Evolutionary conservation across 495 filamentous ascomycete species (phyloP).

Genomic region (Aspergillus sparsus): DNA sequence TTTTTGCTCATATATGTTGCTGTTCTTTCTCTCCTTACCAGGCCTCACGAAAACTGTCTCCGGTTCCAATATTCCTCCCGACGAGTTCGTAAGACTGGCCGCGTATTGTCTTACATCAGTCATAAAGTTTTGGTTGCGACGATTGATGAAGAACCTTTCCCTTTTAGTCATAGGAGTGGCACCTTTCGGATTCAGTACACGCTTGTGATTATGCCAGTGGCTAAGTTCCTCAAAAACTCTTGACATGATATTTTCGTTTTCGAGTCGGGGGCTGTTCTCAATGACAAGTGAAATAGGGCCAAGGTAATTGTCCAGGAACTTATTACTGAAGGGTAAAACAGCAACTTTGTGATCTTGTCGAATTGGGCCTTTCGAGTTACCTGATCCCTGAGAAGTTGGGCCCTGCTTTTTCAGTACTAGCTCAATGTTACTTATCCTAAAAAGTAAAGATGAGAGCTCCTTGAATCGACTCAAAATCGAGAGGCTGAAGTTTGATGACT

Average conservation of each 20-base stretch:
- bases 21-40: constrained; percentile 21
- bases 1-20: background rate
- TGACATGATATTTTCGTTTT: constrained; percentile 13
- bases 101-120: constrained; percentile 66
- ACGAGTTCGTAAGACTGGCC: constrained; percentile 65
- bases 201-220: constrained; percentile 66
- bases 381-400: background rate
- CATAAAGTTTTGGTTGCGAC: constrained; percentile 30
- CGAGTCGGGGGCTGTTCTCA: constrained; percentile 16
- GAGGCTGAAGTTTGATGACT: background rate
- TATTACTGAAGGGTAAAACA: constrained; percentile 25
- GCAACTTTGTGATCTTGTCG: background rate
- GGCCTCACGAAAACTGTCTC: constrained; percentile 48
- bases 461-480: background rate
- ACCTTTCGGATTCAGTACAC: constrained; percentile 44
- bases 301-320: constrained; percentile 58
- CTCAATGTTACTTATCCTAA: constrained; percentile 4
- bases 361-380: background rate
- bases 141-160: constrained; percentile 14
- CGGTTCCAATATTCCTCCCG: constrained; percentile 63
- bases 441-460: background rate
- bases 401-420: background rate
- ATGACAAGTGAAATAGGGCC: constrained; percentile 50
- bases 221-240: constrained; percentile 57
- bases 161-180: constrained; percentile 4